Base-by-base conservation (phyloP, 2,329 filamentous ascomycete species). In the Pseudogymnoascus sp. region DNA sequence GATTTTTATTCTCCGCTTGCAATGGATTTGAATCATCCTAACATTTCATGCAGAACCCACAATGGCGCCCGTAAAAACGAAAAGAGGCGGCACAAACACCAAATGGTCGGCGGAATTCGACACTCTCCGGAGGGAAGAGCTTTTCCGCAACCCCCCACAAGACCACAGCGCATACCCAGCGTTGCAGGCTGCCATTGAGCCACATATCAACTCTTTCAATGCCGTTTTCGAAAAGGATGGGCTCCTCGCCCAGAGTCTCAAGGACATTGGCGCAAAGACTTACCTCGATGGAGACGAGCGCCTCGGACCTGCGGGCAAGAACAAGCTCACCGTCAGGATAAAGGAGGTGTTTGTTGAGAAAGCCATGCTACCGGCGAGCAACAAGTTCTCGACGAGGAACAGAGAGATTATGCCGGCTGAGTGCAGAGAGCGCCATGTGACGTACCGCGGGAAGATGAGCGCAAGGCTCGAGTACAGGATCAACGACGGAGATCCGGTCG, bases 201-300 rank as follows among this genome's bases (percentile, higher is more conserved):
- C 95, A 61, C 95, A 99, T 77, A 89, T 98, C 71, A 88, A 97
- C 73, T 95, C 95, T 6, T 99, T 97, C 85, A 96, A 99, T 80
- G 87, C 87, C 62, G 82, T 98, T 60, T 96, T 97, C 74, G 85
- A 87, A 34, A 81, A 83, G 65, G 83, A 88, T 76, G 91, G 90
- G 62, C 80, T 89, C 62, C 75, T 99, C 63, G 85, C 89, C 61
- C 87, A 91, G 68, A 92, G 84, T 11, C 76, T 98, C 66, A 85
- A 85, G 73, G 95, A 99, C 74, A 98, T 99, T 77, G 95, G 93
- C 72, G 89, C 85, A 68, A 96, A 93, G 78, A 85, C 85, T 4
- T 96, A 90, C 73, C 85, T 96, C 60, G 95, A 99, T 75, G 92
- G 92, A 68, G 84, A 91, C 66, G 86, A 88, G 23, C 81, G 85